Percentiles rank a stretch among this genome's conserved stretches.
phyloP scores from a whole-genome alignment of 768 basidiomycete genomes.

The Lentinula raphanica region DNA sequence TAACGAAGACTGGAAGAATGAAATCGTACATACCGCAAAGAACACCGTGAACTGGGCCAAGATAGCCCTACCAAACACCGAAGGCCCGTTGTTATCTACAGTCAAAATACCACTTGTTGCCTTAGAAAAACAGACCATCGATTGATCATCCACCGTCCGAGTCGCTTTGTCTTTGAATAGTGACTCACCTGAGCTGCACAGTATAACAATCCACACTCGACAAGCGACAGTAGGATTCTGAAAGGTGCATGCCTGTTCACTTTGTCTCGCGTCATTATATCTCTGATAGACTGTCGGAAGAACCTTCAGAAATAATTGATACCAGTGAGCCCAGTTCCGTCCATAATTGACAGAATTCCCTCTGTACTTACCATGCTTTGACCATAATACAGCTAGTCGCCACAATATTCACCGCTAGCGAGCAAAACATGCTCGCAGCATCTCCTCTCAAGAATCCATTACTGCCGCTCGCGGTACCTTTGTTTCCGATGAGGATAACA shows the following conservation, averaged over 20 bases:
- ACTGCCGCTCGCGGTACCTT: background rate
- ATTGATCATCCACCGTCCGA: background rate
- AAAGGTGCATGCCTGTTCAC: background rate
- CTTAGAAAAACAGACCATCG: background rate
- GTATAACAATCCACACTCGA: conserved; percentile 1
- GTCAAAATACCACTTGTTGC: background rate
- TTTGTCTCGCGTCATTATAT: background rate
- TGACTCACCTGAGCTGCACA: conserved; percentile 2
- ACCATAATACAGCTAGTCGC: background rate
- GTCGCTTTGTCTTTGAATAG: background rate
- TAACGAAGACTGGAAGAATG: background rate
- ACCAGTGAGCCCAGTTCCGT: too few relatives aligned
- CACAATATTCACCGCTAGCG: background rate
- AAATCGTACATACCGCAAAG: background rate
- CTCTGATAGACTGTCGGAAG: conserved; percentile 2
- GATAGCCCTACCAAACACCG: background rate
- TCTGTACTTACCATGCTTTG: background rate
- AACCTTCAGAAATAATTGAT: background rate
- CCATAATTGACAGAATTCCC: background rate
- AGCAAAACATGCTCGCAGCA: background rate
- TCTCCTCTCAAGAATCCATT: background rate
- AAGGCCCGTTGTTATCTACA: background rate
- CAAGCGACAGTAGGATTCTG: background rate
- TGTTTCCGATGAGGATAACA: background rate
- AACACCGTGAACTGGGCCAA: background rate